Conservation (phyloP, 805 yeast genomes). For the Maudiozyma serrabonitensis region DNA sequence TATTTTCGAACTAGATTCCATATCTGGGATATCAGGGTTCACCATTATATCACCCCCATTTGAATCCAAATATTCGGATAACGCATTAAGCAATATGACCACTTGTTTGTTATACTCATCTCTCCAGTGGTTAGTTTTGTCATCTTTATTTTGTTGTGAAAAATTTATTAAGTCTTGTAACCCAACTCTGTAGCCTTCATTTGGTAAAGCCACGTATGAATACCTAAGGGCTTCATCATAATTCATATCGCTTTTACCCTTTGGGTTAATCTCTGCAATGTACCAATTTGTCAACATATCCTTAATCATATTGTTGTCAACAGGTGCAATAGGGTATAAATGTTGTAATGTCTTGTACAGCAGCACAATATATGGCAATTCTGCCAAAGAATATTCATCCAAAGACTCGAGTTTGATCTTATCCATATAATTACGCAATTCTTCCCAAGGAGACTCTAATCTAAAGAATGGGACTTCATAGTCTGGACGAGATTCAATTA, state of each 20-base stretch:
- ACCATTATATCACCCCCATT: conserved; percentile 37
- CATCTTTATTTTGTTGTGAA: conserved; percentile 3
- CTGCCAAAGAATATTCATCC: conserved; percentile 38
- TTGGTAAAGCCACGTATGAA: conserved; percentile 32
- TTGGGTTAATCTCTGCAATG: conserved; percentile 25
- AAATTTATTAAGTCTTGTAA: conserved; percentile 16
- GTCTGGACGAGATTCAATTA: conserved; percentile 66
- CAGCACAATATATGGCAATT: conserved; percentile 46
- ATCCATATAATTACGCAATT: conserved; percentile 42
- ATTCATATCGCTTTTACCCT: conserved; percentile 30
- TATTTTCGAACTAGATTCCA: conserved; percentile 65
- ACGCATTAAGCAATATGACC: conserved; percentile 3
- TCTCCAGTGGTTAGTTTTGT: conserved; percentile 1
- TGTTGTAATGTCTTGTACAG: conserved; percentile 2
- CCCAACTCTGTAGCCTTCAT: neutral
- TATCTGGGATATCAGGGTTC: conserved; percentile 73
- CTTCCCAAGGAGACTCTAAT: conserved; percentile 64
- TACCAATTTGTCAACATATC: neutral
- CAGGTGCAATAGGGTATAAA: neutral
- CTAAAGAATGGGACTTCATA: conserved; percentile 49
- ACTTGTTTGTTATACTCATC: conserved; percentile 8
- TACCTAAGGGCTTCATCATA: conserved; percentile 43
- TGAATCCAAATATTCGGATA: conserved; percentile 2
- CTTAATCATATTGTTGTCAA: neutral
- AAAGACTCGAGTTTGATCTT: conserved; percentile 39